Evolutionary conservation across 2,329 filamentous ascomycete species (phyloP), one percentile per base, ranked within the genome.

Genomic region (Geosmithia flava): DNA sequence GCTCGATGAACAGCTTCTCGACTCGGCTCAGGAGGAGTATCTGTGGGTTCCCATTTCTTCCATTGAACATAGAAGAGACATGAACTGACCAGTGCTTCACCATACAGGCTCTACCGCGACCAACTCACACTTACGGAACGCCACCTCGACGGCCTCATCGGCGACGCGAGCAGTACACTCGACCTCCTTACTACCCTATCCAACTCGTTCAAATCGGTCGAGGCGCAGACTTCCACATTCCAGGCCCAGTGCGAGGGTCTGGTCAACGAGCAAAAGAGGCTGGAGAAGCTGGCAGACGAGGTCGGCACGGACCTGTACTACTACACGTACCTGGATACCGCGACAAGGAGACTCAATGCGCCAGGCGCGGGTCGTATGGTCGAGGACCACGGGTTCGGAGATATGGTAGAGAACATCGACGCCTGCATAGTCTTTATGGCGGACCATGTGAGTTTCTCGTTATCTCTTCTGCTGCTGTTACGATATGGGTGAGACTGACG

Each of bases 391-490:
- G 85, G 86, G 43, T 96, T 97, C 59, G 81, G 85, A 2, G 87
- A 95, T 47, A 94, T 97, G 74, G 70, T 98, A 45, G 76, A 79
- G 44, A 91, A 88, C 53, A 71, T 98, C 46, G 90, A 97, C 64
- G 81, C 87, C 47, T 98, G 91, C 62, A 80, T 98, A 55, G 83
- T 83, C 29, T 97, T 97, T 60, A 96, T 97, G 89, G 78, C 86
- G 51, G 74, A 79, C 47, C 87, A 96, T 68, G 85, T 89, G 66
- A 62, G 82, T 63, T 39, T 27, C 4, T 13, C 15, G 3, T 42
- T n/a, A 19, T 23, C 27, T 19, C 41, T 40, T 6, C 33, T 4
- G 20, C 30, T 27, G 43, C 20, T 47, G 45, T 6, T 40, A 8
- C 7, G 1, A 16, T n/a, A n/a, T n/a, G n/a, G 7, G 2, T 11